Conservation (phyloP, 2,329 filamentous ascomycete genomes). For the Trichoderma breve region DNA sequence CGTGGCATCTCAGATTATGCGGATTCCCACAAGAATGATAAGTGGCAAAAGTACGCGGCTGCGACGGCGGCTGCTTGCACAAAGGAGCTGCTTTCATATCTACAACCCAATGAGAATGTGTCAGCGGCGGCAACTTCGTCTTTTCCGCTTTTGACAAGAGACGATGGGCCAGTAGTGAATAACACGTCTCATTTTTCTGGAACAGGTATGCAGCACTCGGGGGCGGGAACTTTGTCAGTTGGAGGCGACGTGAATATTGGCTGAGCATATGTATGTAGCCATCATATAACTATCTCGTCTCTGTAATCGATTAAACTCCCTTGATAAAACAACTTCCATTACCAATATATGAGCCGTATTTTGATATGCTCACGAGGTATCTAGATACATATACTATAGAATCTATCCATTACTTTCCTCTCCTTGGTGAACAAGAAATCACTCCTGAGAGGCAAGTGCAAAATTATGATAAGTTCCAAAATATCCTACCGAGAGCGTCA, state of each 20-base stretch:
- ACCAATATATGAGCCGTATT: too few relatives aligned
- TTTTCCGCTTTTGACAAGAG: not conserved
- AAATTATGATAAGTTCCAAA: not conserved
- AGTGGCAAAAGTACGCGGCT: slow-evolving; percentile 25
- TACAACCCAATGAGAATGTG: not conserved
- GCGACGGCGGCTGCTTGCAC: slow-evolving; percentile 23
- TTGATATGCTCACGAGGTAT: not conserved
- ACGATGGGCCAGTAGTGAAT: not conserved
- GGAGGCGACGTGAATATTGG: not conserved
- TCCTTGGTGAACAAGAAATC: not conserved
- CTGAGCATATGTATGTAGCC: not conserved
- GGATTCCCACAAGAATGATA: slow-evolving; percentile 28
- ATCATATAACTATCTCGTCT: too few relatives aligned
- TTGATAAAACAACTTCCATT: too few relatives aligned
- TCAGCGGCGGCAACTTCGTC: not conserved
- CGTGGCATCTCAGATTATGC: slow-evolving; percentile 27
- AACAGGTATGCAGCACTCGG: not conserved
- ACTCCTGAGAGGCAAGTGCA: not conserved
- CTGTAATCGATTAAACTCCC: too few relatives aligned
- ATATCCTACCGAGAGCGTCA: not conserved
- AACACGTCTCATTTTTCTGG: not conserved
- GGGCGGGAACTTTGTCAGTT: not conserved
- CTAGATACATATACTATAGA: not conserved
- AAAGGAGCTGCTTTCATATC: slow-evolving; percentile 21
- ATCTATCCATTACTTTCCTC: not conserved